These are phyloP conservation scores for Diaporthe helianthi DNA, from an alignment of 2,329 filamentous ascomycete genomes.

Conservation along the genomic window DNA sequence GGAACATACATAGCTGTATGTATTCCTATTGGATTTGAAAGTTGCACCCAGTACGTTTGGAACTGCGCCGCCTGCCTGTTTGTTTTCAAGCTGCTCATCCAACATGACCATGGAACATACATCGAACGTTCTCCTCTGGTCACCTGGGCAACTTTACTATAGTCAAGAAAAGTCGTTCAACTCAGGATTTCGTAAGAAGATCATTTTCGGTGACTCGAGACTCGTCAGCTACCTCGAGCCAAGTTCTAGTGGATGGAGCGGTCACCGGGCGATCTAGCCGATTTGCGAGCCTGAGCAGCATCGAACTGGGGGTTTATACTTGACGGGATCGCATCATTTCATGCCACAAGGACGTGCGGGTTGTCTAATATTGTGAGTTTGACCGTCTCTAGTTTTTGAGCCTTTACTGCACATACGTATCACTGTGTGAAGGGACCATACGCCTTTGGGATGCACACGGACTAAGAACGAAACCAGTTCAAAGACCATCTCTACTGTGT, in stretches of 20 bases:
- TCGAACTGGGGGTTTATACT: slow-evolving; percentile 70
- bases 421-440: no score
- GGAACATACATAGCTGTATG: background rate
- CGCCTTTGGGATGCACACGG: no score
- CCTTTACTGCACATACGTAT: no score
- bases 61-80: background rate
- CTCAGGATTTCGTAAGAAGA: no score
- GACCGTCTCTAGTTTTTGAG: slow-evolving; percentile 71
- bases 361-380: slow-evolving; percentile 71
- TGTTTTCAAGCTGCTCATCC: background rate
- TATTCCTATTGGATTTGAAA: background rate
- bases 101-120: background rate
- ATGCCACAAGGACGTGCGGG: slow-evolving; percentile 63
- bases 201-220: no score
- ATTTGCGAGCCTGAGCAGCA: slow-evolving; percentile 55
- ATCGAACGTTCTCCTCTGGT: slow-evolving; percentile 1
- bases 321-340: slow-evolving; percentile 70
- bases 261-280: no score
- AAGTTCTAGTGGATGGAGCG: no score
- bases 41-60: background rate
- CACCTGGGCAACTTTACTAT: background rate
- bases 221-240: no score
- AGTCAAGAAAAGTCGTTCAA: no score
- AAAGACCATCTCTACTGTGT: no score
- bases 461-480: no score